These are phyloP conservation scores for Kodamaea anthophila DNA, from an alignment of 1,139 yeast species.

Conservation along the genomic window DNA sequence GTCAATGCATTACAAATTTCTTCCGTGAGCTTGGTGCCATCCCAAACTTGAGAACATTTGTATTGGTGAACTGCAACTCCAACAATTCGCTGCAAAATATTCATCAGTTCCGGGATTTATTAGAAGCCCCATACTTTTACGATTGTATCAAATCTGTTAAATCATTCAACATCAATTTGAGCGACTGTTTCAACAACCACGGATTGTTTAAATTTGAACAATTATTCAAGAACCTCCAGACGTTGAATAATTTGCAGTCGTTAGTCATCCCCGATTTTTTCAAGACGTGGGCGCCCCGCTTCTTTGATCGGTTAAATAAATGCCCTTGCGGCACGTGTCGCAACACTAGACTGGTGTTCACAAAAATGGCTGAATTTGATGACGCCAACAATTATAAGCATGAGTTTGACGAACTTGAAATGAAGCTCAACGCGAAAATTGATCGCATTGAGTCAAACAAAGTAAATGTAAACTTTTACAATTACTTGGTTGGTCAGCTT, in stretches of 20 bases:
- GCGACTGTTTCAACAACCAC: slow-evolving; percentile 15
- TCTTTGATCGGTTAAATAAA: slow-evolving; percentile 16
- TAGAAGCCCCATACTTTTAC: slow-evolving; percentile 12
- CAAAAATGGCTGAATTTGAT: slow-evolving; percentile 13
- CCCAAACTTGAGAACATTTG: slow-evolving; percentile 14
- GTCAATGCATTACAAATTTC: slow-evolving; percentile 18
- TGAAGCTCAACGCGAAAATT: slow-evolving; percentile 5
- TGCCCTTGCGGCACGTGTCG: slow-evolving; percentile 18
- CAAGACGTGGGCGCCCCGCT: slow-evolving; percentile 17
- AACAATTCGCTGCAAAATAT: slow-evolving; percentile 15
- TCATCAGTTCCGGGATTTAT: slow-evolving; percentile 15
- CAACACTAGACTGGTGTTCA: slow-evolving; percentile 13
- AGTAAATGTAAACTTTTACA: slow-evolving; percentile 15
- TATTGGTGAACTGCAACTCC: slow-evolving; percentile 21
- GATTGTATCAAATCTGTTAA: slow-evolving; percentile 10
- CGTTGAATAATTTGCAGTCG: slow-evolving; percentile 10
- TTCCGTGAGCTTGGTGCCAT: slow-evolving; percentile 13
- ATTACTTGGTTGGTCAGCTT: slow-evolving; percentile 15
- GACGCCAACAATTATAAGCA: slow-evolving; percentile 15
- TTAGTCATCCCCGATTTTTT: slow-evolving; percentile 23
- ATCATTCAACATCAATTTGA: slow-evolving; percentile 17
- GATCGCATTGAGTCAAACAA: slow-evolving; percentile 9
- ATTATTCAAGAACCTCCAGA: slow-evolving; percentile 9
- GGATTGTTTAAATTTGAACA: slow-evolving; percentile 8
- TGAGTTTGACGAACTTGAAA: slow-evolving; percentile 11